A percentile compares a stretch with the other conserved stretches of the same genome.
Evolutionary conservation across 495 filamentous ascomycete genomes (phyloP).

Genomic region (Tuber umbilicatum): DNA sequence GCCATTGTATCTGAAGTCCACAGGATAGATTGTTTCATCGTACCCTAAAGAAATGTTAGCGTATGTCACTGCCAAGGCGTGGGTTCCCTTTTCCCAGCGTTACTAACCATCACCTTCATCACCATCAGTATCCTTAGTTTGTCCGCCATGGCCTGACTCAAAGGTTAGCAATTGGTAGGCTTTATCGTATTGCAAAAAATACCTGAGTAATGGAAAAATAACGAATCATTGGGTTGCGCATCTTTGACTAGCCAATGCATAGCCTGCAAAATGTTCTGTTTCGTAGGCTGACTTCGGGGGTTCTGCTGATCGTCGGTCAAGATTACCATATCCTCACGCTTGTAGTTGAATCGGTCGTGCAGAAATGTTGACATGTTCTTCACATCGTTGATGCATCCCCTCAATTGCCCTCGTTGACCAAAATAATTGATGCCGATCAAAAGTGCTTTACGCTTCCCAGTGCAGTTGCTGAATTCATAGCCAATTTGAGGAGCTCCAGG

Average conservation of each 20-base stretch:
- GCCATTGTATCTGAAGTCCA: slow-evolving; percentile 81
- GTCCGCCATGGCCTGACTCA: slow-evolving; percentile 76
- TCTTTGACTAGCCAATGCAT: slow-evolving; percentile 99
- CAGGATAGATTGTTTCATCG: slow-evolving; percentile 96
- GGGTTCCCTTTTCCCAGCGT: slow-evolving; percentile 12
- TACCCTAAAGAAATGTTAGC: slow-evolving; percentile 55
- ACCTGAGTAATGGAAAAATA: slow-evolving; percentile 99
- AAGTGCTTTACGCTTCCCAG: slow-evolving; percentile 82
- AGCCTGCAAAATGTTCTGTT: slow-evolving; percentile 88
- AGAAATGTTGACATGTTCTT: slow-evolving; percentile 94
- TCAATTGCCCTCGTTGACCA: slow-evolving; percentile 78
- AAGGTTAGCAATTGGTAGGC: slow-evolving; percentile 19
- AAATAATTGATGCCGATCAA: slow-evolving; percentile 99
- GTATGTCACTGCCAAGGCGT: slow-evolving; percentile 12
- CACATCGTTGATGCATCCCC: slow-evolving; percentile 97
- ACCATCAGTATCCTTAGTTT: slow-evolving; percentile 87
- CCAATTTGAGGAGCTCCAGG: slow-evolving; percentile 71
- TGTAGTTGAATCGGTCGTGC: slow-evolving; percentile 84
- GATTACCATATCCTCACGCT: slow-evolving; percentile 95
- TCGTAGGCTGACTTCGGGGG: slow-evolving; percentile 93
- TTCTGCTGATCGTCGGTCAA: slow-evolving; percentile 96
- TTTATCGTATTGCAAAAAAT: slow-evolving; percentile 15
- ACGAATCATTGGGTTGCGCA: slow-evolving; percentile 83
- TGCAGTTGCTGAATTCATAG: slow-evolving; percentile 82
- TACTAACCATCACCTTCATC: slow-evolving; percentile 41